Evolutionary conservation across 805 yeast genomes (phyloP).

Genomic region (Kodamaea hsintzibuensis): DNA sequence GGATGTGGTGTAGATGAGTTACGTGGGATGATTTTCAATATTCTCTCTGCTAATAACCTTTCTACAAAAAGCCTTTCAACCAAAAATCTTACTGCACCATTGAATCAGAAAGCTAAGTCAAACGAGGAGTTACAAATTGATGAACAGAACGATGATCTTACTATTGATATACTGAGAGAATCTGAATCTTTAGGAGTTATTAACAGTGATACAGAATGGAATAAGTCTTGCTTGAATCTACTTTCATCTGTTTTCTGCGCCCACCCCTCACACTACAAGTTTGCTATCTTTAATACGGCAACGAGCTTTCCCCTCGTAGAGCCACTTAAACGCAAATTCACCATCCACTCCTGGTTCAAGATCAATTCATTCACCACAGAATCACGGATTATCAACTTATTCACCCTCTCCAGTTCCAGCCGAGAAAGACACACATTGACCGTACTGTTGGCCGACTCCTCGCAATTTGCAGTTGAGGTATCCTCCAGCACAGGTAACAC

Average conservation of each 20-base stretch:
- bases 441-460: conserved; percentile 28
- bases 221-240: conserved; percentile 6
- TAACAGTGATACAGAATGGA: not conserved
- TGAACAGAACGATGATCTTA: not conserved
- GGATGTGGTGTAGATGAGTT: conserved; percentile 27
- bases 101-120: not conserved
- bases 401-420: conserved; percentile 30
- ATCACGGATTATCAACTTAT: conserved; percentile 19
- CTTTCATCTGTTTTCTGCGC: conserved; percentile 15
- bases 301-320: conserved; percentile 24
- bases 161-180: not conserved
- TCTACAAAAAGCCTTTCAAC: not conserved
- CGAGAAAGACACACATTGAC: conserved; percentile 24
- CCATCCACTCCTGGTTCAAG: conserved; percentile 45
- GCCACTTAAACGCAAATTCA: conserved; percentile 23
- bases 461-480: conserved; percentile 31
- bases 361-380: conserved; percentile 21
- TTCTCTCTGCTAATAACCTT: not conserved
- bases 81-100: no score
- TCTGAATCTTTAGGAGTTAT: not conserved
- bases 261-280: conserved; percentile 30
- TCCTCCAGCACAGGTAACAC: conserved; percentile 19
- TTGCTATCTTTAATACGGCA: conserved; percentile 25
- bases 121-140: not conserved
- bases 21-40: not conserved